These are phyloP conservation scores for Cercophora sp. DNA, from an alignment of 495 filamentous ascomycete genomes.

Conservation along the genomic window DNA sequence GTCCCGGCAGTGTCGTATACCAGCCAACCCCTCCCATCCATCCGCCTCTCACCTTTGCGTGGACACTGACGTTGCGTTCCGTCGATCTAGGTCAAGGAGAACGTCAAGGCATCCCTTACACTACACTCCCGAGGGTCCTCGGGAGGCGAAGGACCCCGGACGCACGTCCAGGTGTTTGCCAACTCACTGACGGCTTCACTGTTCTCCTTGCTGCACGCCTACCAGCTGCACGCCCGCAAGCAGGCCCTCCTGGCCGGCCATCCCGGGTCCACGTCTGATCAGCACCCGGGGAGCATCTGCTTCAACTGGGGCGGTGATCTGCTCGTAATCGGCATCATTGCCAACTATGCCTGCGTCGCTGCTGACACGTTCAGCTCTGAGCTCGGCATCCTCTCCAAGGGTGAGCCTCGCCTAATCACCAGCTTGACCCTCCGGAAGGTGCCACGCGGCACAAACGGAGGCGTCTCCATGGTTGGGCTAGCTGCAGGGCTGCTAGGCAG, in stretches of 20 bases:
- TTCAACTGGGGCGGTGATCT: constrained; percentile 51
- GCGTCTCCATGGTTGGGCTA: constrained; percentile 70
- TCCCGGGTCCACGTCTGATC: constrained; percentile 8
- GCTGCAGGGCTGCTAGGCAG: constrained; percentile 72
- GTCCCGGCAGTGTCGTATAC: no score
- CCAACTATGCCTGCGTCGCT: constrained; percentile 85
- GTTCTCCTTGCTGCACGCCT: constrained; percentile 66
- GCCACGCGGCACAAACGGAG: constrained; percentile 88
- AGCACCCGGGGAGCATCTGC: constrained; percentile 35
- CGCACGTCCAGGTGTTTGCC: constrained; percentile 83
- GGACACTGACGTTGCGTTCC: no score
- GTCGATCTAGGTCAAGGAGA: constrained; percentile 89
- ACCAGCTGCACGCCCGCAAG: constrained; percentile 50
- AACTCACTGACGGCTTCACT: constrained; percentile 78
- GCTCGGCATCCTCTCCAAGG: constrained; percentile 81
- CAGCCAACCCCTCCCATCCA: no score
- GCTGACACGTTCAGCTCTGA: constrained; percentile 96
- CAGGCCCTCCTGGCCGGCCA: constrained; percentile 20
- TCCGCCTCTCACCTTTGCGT: no score
- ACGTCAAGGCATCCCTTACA: constrained; percentile 77
- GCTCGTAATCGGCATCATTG: constrained; percentile 55
- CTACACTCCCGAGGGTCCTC: constrained; percentile 64
- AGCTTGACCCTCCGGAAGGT: constrained; percentile 70
- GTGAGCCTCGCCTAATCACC: constrained; percentile 78
- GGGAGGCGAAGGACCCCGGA: constrained; percentile 77